Conservation (phyloP, 2,329 filamentous ascomycete genomes). For the Fusarium redolens region DNA sequence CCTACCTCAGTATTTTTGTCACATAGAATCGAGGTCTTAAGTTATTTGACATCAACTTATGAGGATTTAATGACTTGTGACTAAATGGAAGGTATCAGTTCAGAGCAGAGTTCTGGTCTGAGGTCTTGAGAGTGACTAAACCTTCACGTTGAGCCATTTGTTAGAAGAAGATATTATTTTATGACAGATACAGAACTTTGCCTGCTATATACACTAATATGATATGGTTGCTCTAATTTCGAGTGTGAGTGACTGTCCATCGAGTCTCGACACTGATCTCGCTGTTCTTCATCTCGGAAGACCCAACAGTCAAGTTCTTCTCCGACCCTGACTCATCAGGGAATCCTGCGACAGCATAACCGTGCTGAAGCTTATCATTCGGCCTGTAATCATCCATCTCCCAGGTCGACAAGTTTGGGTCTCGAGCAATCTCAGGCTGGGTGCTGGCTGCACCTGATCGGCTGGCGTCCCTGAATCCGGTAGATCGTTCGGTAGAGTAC, state of each 20-base stretch:
- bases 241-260: conserved; percentile 39
- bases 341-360: conserved; percentile 17
- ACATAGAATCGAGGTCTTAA: too few species aligned
- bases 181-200: not conserved
- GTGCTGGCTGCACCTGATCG: conserved; percentile 26
- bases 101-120: not conserved
- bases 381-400: conserved; percentile 42
- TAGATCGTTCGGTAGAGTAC: conserved; percentile 38
- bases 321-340: conserved; percentile 41
- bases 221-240: not conserved
- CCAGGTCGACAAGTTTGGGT: conserved; percentile 34
- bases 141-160: not conserved
- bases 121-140: not conserved
- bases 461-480: conserved; percentile 35
- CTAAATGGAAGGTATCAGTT: fast-evolving
- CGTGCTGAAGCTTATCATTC: conserved; percentile 21
- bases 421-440: not conserved
- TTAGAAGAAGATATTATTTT: not conserved
- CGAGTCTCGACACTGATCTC: conserved; percentile 41
- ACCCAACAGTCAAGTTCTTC: conserved; percentile 38
- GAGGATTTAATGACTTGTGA: too few species aligned
- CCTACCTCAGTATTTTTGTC: too few species aligned
- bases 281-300: conserved; percentile 6
- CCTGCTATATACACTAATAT: not conserved
- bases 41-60: too few species aligned